phyloP scores from a whole-genome alignment of 495 filamentous ascomycete genomes.

The Pseudoneurospora amorphoporcata region DNA sequence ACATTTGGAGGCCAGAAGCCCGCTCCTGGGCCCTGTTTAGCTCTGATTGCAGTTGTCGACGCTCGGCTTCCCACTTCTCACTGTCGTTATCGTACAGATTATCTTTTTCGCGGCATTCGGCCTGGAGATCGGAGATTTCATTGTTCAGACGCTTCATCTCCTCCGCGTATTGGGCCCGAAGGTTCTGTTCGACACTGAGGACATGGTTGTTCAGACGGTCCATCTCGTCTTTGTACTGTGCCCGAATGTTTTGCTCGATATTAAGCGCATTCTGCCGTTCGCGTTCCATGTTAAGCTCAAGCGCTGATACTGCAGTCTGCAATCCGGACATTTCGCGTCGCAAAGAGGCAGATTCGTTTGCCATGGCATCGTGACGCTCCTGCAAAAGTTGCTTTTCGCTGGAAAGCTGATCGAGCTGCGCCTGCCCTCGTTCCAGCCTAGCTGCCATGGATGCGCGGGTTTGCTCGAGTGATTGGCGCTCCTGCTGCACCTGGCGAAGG shows the following conservation, averaged over 20 bases:
- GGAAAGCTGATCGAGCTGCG: conserved; percentile 38
- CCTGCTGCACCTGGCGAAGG: conserved; percentile 30
- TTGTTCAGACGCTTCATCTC: conserved; percentile 52
- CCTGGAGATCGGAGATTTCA: conserved; percentile 57
- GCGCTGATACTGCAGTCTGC: conserved; percentile 44
- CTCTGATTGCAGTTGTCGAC: conserved; percentile 52
- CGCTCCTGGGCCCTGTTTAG: conserved; percentile 59
- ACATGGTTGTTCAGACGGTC: conserved; percentile 48
- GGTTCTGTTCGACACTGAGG: conserved; percentile 46
- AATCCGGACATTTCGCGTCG: conserved; percentile 53
- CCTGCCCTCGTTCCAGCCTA: conserved; percentile 47
- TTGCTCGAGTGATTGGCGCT: conserved; percentile 46
- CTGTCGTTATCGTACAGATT: conserved; percentile 57
- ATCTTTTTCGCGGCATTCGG: conserved; percentile 66
- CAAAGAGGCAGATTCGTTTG: conserved; percentile 54
- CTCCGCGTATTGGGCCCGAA: conserved; percentile 47
- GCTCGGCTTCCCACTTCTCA: conserved; percentile 61
- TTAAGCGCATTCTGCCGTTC: conserved; percentile 49
- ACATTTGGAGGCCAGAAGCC: conserved; percentile 57
- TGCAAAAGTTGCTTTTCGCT: conserved; percentile 67
- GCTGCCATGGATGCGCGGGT: conserved; percentile 44
- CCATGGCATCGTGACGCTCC: conserved; percentile 57
- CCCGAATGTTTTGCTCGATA: conserved; percentile 44
- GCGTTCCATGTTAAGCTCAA: conserved; percentile 48
- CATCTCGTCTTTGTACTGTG: conserved; percentile 53